Base-by-base conservation (phyloP, 345 rosid genomes). In the Limnanthes douglasii region DNA sequence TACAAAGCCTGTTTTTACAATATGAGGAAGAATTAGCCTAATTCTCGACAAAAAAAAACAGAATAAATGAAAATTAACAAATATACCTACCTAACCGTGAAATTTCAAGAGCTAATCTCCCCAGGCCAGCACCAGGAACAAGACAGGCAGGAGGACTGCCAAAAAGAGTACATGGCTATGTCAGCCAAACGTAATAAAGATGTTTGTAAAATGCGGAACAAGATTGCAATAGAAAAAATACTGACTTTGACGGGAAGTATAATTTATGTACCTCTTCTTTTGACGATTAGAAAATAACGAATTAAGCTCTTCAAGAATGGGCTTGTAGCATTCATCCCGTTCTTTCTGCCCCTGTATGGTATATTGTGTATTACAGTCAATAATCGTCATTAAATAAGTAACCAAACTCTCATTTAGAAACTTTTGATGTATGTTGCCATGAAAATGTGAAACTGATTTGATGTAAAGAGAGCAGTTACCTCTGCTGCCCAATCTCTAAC, bases 41-140 rank as follows among this genome's bases (percentile, higher is more conserved):
- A n/a, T n/a, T n/a, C n/a, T n/a, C n/a, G n/a, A n/a, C n/a, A n/a
- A n/a, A n/a, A n/a, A n/a, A n/a, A n/a, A n/a, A n/a, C n/a, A n/a
- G n/a, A n/a, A n/a, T n/a, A n/a, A n/a, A n/a, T n/a, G n/a, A n/a
- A n/a, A n/a, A n/a, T n/a, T n/a, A n/a, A n/a, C n/a, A n/a, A n/a
- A n/a, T n/a, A n/a, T n/a, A 20, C 77, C 41, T 70, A 84, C 94
- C 98, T 45, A 69, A 69, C 53, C 86, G 60, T 34, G 98, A 90
- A 59, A 90, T 84, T 63, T 90, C 98, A 57, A 90, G 73, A 45
- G 96, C 98, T 38, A 90, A 66, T 24, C 96, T 70, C 47, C 96
- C 96, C 36, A 90, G 98, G 51, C 98, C 98, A 56, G 98, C 98
- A 46, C 98, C 96, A 46, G 98, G 98, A 45, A 90, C 94, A 55